phyloP scores from a whole-genome alignment of 176 grass and related monocot species.

The Alopecurus myosuroides region DNA sequence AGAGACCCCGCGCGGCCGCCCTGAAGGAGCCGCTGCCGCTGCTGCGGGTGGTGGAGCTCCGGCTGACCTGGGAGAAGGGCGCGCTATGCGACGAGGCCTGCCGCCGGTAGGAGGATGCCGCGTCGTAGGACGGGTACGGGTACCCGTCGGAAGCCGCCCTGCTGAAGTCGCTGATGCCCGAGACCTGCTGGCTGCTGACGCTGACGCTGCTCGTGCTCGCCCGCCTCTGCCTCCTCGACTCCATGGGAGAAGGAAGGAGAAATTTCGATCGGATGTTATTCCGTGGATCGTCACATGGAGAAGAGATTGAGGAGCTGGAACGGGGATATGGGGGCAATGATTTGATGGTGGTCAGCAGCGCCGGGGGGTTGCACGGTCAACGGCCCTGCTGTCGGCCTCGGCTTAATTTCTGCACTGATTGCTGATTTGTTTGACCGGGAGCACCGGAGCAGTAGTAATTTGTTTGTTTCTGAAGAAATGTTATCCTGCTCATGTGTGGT shows the following conservation, averaged over 20 bases:
- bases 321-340: neutral
- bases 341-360: neutral
- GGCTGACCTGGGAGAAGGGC: constrained; percentile 26
- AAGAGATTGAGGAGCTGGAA: neutral
- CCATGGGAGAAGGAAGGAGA: neutral
- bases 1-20: constrained; percentile 17
- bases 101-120: constrained; percentile 4
- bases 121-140: neutral
- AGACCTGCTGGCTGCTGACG: constrained; percentile 3
- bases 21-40: constrained; percentile 14
- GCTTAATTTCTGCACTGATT: neutral
- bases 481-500: neutral
- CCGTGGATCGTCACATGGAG: neutral
- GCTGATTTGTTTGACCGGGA: neutral
- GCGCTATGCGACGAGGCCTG: constrained; percentile 29
- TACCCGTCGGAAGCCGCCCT: neutral
- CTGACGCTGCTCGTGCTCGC: neutral
- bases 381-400: neutral
- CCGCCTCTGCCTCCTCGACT: constrained; percentile 33
- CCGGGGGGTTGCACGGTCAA: constrained; percentile 11
- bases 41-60: constrained; percentile 21
- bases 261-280: neutral
- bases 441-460: too few species aligned
- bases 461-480: neutral
- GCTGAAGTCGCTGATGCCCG: neutral